Base-by-base conservation (phyloP, 2,329 filamentous ascomycete genomes). In the Monosporascus sp. region DNA sequence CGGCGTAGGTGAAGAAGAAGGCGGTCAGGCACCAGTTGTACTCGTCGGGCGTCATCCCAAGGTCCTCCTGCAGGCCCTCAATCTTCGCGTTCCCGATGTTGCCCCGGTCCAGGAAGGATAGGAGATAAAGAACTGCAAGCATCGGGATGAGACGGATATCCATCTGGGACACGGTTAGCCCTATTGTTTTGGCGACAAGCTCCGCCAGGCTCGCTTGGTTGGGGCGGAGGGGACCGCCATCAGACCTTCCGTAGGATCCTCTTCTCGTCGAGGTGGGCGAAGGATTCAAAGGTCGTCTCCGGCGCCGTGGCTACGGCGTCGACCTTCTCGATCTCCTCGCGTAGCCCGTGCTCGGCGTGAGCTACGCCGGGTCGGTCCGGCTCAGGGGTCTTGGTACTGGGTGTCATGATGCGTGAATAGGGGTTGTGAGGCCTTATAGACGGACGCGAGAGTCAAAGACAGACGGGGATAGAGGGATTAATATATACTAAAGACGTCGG, bases 1-100 rank as follows among this genome's bases (percentile, higher is more conserved):
- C 75, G 2, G 86, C 78, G 65, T 94, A 95, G 2, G 86, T 86
- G 57, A 93, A 82, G 75, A 93, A 94, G 74, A 95, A 94, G 55
- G 90, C 81, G 5, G 77, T 78, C 6, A 87, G 74, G 48, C 83
- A 65, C 62, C 82, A 77, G 68, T 91, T 92, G 70, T 91, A 94
- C 65, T 90, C 79, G 52, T 82, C 77, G 5, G 79, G 68, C 0
- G 78, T 80, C 75, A 92, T 82, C 15, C 77, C 56, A 17, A 81
- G 65, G 51, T 79, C 74, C 53, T 82, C 72, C 44, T 76, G 72
- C 1, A 82, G 69, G 1, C 77, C 77, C 59, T 79, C 78, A 49
- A 88, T 85, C 67, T 86, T 88, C 14, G 85, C 85, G 62, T 88
- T 88, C 52, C 77, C 78, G 47, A 80, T 79, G 60, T 89, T 89